Evolutionary conservation across 1,284 basidiomycete species (phyloP).

Genomic region (Tylopilus sp.): DNA sequence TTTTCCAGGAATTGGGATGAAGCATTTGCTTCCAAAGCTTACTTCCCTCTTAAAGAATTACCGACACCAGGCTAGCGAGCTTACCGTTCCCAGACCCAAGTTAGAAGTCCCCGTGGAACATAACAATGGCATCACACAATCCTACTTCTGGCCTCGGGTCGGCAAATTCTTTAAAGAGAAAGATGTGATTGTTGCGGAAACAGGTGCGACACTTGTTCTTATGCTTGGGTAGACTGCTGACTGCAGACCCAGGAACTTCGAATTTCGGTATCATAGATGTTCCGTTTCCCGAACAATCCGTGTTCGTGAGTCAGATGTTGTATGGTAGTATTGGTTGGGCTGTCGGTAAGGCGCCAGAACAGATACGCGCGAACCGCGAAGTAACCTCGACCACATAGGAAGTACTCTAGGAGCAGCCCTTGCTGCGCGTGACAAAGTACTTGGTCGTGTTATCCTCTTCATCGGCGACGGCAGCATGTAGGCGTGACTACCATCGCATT

Average conservation of each 20-base stretch:
- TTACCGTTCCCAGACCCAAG: slow-evolving; percentile 49
- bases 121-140: slow-evolving; percentile 60
- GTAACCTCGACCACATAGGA: slow-evolving; percentile 33
- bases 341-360: slow-evolving; percentile 48
- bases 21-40: slow-evolving; percentile 64
- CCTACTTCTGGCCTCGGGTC: slow-evolving; percentile 84
- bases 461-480: slow-evolving; percentile 79
- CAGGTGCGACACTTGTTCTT: slow-evolving; percentile 43
- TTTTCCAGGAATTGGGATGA: slow-evolving; percentile 68
- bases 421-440: slow-evolving; percentile 64
- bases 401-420: slow-evolving; percentile 70
- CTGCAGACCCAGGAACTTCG: slow-evolving; percentile 40
- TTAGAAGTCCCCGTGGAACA: slow-evolving; percentile 46
- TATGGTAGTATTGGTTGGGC: slow-evolving; percentile 89
- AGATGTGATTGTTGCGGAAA: slow-evolving; percentile 83
- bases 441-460: slow-evolving; percentile 76
- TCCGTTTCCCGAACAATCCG: slow-evolving; percentile 61
- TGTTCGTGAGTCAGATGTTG: slow-evolving; percentile 72
- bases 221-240: slow-evolving; percentile 6
- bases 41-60: slow-evolving; percentile 49
- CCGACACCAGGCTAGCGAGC: slow-evolving; percentile 36
- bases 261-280: slow-evolving; percentile 77
- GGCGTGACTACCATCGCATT: slow-evolving; percentile 23
- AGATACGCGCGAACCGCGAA: slow-evolving; percentile 11
- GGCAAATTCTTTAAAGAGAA: slow-evolving; percentile 70